Conservation (phyloP, 768 basidiomycete species). For the Coprinopsis strossmayeri region DNA sequence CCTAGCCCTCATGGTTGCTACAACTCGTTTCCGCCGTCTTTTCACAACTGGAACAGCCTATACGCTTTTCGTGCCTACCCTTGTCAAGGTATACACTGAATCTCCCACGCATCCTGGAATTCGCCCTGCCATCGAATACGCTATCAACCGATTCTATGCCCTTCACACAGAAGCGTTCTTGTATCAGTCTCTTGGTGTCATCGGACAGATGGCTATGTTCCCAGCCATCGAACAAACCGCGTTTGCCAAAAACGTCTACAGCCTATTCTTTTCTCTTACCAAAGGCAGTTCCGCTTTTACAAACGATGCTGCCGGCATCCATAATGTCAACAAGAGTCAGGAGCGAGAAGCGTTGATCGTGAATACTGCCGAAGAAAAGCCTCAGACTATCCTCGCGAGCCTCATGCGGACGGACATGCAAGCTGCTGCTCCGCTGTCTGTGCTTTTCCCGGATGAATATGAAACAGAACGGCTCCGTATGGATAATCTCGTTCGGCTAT, state of each 20-base stretch:
- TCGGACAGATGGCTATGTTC: slow-evolving; percentile 47
- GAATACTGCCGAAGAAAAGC: slow-evolving; percentile 64
- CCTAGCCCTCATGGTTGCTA: slow-evolving; percentile 66
- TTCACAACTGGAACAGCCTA: slow-evolving; percentile 70
- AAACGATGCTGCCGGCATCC: slow-evolving; percentile 62
- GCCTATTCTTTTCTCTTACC: slow-evolving; percentile 53
- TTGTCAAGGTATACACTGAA: slow-evolving; percentile 67
- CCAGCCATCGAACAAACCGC: slow-evolving; percentile 42
- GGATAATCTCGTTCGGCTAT: slow-evolving; percentile 63
- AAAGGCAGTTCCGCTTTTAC: slow-evolving; percentile 29
- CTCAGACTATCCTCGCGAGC: slow-evolving; percentile 59
- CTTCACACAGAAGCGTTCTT: slow-evolving; percentile 68
- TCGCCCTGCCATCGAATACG: slow-evolving; percentile 62
- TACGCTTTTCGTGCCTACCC: slow-evolving; percentile 65
- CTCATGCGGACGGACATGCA: slow-evolving; percentile 39
- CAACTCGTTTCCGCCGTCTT: slow-evolving; percentile 69
- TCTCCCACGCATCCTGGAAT: slow-evolving; percentile 51
- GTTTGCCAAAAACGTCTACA: slow-evolving; percentile 51
- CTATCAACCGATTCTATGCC: slow-evolving; percentile 65
- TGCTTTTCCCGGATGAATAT: slow-evolving; percentile 53
- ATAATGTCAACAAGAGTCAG: slow-evolving; percentile 52
- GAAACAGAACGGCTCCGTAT: slow-evolving; percentile 49
- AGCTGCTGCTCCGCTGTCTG: slow-evolving; percentile 32
- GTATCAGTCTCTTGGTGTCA: slow-evolving; percentile 63
- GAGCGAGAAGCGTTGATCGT: slow-evolving; percentile 69